Evolutionary conservation across 257 asterid species (phyloP).

Genomic region (Penstemon newberryi): DNA sequence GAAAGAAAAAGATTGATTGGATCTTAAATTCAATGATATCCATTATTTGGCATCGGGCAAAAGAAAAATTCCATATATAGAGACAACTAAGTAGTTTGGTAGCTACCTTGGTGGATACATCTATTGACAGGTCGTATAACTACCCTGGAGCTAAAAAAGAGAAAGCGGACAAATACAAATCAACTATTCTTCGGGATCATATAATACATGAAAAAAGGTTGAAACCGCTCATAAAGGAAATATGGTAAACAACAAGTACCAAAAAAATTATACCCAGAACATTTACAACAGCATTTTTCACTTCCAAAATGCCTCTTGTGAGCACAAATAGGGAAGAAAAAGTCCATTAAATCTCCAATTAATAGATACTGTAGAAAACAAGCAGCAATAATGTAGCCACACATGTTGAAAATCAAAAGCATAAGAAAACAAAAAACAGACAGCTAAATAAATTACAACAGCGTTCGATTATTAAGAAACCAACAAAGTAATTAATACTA

Average conservation of each 20-base stretch:
- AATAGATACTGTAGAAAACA: not conserved
- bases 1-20: too few species aligned
- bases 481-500: slow-evolving; percentile 23
- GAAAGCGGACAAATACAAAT: not conserved
- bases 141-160: not conserved
- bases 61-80: not conserved
- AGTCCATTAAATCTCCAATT: not conserved
- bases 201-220: not conserved
- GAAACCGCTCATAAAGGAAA: not conserved
- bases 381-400: not conserved
- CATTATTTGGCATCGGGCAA: not conserved
- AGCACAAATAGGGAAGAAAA: not conserved
- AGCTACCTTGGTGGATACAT: not conserved
- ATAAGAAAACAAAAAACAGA: slow-evolving; percentile 21
- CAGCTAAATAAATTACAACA: slow-evolving; percentile 10
- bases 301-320: not conserved
- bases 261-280: not conserved
- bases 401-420: not conserved
- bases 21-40: too few species aligned
- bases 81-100: not conserved
- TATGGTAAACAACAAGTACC: slow-evolving; percentile 7
- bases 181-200: not conserved
- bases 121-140: not conserved
- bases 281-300: slow-evolving; percentile 5
- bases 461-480: slow-evolving; percentile 13